These are phyloP conservation scores for Acanthamoeba pearcei DNA, from an alignment of 208 protist species.

Conservation along the genomic window DNA sequence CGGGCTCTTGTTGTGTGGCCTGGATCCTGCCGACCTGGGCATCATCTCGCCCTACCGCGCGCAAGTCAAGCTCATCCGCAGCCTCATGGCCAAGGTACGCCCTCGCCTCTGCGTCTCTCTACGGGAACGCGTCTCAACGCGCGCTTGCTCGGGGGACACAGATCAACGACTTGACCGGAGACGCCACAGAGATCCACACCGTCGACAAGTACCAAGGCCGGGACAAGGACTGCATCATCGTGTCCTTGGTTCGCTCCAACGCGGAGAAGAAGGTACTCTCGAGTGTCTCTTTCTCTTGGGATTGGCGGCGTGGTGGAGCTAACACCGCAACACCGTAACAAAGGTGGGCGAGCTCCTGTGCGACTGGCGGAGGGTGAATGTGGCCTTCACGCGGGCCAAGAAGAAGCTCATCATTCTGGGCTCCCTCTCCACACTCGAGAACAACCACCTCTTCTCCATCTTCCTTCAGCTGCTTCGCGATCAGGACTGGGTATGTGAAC, in stretches of 20 bases:
- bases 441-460: conserved; percentile 70
- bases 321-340: no score
- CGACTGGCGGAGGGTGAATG: conserved; percentile 95
- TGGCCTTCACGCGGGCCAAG: conserved; percentile 94
- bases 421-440: conserved; percentile 57
- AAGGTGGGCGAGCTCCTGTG: conserved; percentile 89
- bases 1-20: conserved; percentile 78
- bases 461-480: conserved; percentile 53
- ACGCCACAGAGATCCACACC: conserved; percentile 72
- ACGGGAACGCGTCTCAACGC: no score
- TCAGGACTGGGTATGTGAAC: conserved; percentile 59
- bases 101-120: not conserved
- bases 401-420: conserved; percentile 93
- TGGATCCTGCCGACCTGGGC: conserved; percentile 81
- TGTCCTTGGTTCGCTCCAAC: conserved; percentile 89
- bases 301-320: no score
- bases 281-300: conserved; percentile 70
- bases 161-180: conserved; percentile 5
- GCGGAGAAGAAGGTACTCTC: conserved; percentile 44
- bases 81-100: conserved; percentile 8
- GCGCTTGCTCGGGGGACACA: not conserved
- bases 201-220: conserved; percentile 84
- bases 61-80: conserved; percentile 84
- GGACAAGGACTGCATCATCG: conserved; percentile 89
- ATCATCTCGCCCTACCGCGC: conserved; percentile 90